Conservation (phyloP, 106 monocot species). For the Narthecium ossifragum region DNA sequence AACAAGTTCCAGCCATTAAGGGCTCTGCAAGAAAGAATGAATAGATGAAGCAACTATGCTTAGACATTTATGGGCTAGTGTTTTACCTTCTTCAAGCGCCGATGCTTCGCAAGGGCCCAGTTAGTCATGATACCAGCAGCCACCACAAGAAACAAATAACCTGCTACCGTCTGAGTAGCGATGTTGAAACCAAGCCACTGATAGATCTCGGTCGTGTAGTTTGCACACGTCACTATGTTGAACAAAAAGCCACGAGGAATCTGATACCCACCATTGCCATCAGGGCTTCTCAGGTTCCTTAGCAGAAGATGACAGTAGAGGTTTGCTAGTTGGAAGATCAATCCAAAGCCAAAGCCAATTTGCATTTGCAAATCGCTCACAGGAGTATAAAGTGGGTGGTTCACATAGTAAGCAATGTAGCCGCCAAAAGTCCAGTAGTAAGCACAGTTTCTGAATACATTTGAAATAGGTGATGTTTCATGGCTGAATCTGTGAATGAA, state of each 20-base stretch:
- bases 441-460: slow-evolving; percentile 84
- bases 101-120: slow-evolving; percentile 75
- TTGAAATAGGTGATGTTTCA: slow-evolving; percentile 81
- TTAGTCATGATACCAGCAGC: slow-evolving; percentile 71
- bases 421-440: slow-evolving; percentile 85
- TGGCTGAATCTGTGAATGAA: slow-evolving; percentile 88
- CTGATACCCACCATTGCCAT: slow-evolving; percentile 67
- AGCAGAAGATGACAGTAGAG: slow-evolving; percentile 76
- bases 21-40: too few relatives aligned
- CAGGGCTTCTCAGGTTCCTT: slow-evolving; percentile 69
- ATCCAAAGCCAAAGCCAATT: slow-evolving; percentile 64
- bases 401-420: slow-evolving; percentile 78
- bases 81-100: slow-evolving; percentile 70
- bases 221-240: slow-evolving; percentile 76
- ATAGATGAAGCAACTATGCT: too few relatives aligned
- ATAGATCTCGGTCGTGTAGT: slow-evolving; percentile 89
- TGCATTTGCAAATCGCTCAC: slow-evolving; percentile 64
- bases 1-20: too few relatives aligned
- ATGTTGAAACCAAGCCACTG: slow-evolving; percentile 84
- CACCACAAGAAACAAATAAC: slow-evolving; percentile 72
- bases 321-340: slow-evolving; percentile 73
- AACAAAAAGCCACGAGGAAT: slow-evolving; percentile 81
- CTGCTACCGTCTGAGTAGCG: slow-evolving; percentile 25
- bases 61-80: too few relatives aligned
- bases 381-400: slow-evolving; percentile 76